Percentiles rank a stretch among this genome's conserved stretches.
Evolutionary conservation across 2,329 filamentous ascomycete genomes (phyloP).

Genomic region (Neonectria sp.): DNA sequence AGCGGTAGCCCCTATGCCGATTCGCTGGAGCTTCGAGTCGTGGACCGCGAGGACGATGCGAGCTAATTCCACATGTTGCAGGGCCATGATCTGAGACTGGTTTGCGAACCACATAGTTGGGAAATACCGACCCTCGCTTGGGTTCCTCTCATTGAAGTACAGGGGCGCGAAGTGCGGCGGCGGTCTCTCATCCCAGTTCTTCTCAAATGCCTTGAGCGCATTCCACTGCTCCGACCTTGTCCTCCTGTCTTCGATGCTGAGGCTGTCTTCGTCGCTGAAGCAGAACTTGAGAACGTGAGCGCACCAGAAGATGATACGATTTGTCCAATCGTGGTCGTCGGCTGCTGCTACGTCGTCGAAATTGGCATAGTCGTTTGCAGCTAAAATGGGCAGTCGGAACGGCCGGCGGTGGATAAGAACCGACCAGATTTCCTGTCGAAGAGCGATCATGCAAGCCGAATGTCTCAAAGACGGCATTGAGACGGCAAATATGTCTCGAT

Average conservation of each 20-base stretch:
- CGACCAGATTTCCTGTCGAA: conserved; percentile 35
- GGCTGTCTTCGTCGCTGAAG: conserved; percentile 7
- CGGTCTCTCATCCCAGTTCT: conserved; percentile 26
- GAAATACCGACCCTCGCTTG: conserved; percentile 22
- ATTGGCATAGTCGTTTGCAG: conserved; percentile 25
- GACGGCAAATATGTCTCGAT: conserved; percentile 23
- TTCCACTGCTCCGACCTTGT: conserved; percentile 26
- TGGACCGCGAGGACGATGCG: conserved; percentile 36
- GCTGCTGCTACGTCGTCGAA: conserved; percentile 19
- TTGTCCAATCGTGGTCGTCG: conserved; percentile 37
- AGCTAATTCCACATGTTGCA: conserved; percentile 33
- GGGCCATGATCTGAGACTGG: conserved; percentile 34
- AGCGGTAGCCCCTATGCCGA: conserved; percentile 32
- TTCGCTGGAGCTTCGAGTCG: conserved; percentile 29
- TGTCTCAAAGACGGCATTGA: conserved; percentile 31
- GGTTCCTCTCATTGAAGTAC: conserved; percentile 27
- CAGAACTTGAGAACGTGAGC: conserved; percentile 35
- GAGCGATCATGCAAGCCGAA: conserved; percentile 32
- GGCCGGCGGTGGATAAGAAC: conserved; percentile 33
- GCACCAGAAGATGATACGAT: conserved; percentile 31
- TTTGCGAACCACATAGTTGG: conserved; percentile 29
- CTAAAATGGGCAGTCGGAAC: conserved; percentile 30
- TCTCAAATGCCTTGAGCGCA: conserved; percentile 23
- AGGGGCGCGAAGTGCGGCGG: conserved; percentile 28
- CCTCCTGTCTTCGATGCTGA: not conserved